Base-by-base conservation (phyloP, 345 rosid species). In the Arabidopsis thaliana region DNA sequence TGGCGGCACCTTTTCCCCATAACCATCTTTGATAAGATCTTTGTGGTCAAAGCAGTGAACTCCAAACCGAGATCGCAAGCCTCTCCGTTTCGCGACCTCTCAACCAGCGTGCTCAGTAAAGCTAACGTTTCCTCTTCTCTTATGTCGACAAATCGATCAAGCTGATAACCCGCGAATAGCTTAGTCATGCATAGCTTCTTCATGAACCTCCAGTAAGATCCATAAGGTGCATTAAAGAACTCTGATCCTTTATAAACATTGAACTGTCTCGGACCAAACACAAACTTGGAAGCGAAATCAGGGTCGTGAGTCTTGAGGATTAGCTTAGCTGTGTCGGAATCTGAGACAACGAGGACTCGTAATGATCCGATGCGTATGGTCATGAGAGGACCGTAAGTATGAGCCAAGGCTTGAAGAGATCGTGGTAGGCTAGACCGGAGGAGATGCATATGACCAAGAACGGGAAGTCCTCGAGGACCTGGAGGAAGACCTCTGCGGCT, bases 391-490 rank as follows among this genome's bases (percentile, higher is more conserved):
- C 97, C 92, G n/a, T 91, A 84, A 0, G 64, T 81, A 48, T 32
- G 72, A 45, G 94, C 66, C 59, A 88, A 79, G 78, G 67, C 49
- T 72, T 86, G 83, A 40, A 88, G 72, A 51, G 89, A 83, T 42
- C 80, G 77, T 1, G 90, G 90, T 12, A 88, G 78, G 3, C 56
- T 62, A 13, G 88, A 74, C 62, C 83, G 52, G 25, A 91, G 82
- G 37, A 78, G 91, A 79, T 92, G 96, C 78, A 88, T 79, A 44
- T 89, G 93, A 8, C 97, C 96, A 3, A 89, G 83, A 82, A 91
- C 13, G 4, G 93, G 96, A 32, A 89, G 76, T 73, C 80, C 73
- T 64, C 46, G 71, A 2, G 92, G 96, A 62, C 88, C 86, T 2
- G 93, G 96, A 14, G 93, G 96, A 45, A 57, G 12, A 65, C 1